Evolutionary conservation across 2,329 filamentous ascomycete species (phyloP).

Genomic region (Tolypocladium amazonense): DNA sequence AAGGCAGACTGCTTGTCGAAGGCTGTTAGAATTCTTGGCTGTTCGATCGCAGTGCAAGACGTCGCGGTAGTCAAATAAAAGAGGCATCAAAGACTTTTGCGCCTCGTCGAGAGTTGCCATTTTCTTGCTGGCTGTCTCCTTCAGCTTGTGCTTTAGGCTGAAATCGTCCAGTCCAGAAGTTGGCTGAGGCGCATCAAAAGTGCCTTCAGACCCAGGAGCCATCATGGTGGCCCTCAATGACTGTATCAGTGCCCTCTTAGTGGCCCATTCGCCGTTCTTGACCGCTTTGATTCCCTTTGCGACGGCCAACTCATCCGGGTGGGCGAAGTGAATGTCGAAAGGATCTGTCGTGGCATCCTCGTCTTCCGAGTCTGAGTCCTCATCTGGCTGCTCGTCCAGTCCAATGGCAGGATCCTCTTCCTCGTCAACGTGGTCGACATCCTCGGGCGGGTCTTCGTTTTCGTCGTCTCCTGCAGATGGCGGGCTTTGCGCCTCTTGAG

Average conservation of each 20-base stretch:
- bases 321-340: constrained; percentile 72
- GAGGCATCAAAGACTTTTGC: constrained; percentile 55
- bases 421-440: constrained; percentile 14
- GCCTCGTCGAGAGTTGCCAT: constrained; percentile 47
- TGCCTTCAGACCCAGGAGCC: constrained; percentile 29
- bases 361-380: constrained; percentile 34
- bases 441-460: constrained; percentile 25
- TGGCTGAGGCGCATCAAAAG: constrained; percentile 17
- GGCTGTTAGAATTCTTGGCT: constrained; percentile 51
- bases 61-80: constrained; percentile 76
- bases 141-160: constrained; percentile 62
- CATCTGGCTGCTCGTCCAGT: constrained; percentile 17
- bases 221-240: constrained; percentile 36
- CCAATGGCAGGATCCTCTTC: constrained; percentile 6
- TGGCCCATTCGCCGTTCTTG: constrained; percentile 39
- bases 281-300: constrained; percentile 40
- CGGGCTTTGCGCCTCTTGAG: constrained; percentile 8
- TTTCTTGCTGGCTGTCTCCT: constrained; percentile 40
- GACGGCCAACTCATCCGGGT: constrained; percentile 51
- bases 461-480: constrained; percentile 21
- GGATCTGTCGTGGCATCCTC: constrained; percentile 52
- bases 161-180: constrained; percentile 33
- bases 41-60: constrained; percentile 66
- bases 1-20: constrained; percentile 66
- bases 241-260: constrained; percentile 33